Conservation (phyloP, 352 stramenopile species). For the Pythium phragmitis region DNA sequence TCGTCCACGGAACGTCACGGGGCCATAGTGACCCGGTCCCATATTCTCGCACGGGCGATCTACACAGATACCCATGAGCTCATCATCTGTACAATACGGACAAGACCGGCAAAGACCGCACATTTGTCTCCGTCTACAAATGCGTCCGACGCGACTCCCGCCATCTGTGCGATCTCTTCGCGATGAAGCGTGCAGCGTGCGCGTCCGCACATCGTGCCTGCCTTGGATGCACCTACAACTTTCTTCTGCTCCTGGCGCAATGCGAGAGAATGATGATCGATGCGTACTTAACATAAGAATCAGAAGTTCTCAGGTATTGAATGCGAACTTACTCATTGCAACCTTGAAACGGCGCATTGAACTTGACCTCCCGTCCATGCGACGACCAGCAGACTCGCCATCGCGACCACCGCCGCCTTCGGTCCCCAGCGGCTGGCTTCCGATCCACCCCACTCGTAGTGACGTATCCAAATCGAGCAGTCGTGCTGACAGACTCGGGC, state of each 20-base stretch:
- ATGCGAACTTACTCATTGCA: neutral
- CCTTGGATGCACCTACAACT: too few species aligned
- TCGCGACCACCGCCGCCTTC: neutral
- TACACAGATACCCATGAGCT: conserved; percentile 18
- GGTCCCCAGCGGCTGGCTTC: conserved; percentile 38
- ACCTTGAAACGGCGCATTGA: neutral
- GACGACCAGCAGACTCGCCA: neutral
- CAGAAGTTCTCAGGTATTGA: neutral
- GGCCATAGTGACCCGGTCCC: conserved; percentile 62
- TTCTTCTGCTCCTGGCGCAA: conserved; percentile 6
- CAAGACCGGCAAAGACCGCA: conserved; percentile 16
- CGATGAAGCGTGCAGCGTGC: conserved; percentile 58
- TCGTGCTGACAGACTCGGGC: conserved; percentile 16
- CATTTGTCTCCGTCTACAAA: conserved; percentile 81
- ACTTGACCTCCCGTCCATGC: neutral
- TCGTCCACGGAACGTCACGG: conserved; percentile 42
- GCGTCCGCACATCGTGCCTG: conserved; percentile 62
- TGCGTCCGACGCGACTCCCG: conserved; percentile 39
- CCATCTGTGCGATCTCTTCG: conserved; percentile 48
- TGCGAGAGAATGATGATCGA: conserved; percentile 3
- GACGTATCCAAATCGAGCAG: neutral
- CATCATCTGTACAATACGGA: neutral
- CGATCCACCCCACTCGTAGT: conserved; percentile 22
- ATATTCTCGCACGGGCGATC: conserved; percentile 80
- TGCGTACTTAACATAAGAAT: neutral